Base-by-base conservation (phyloP, 345 rosid species). In the Conringia planisiliqua region DNA sequence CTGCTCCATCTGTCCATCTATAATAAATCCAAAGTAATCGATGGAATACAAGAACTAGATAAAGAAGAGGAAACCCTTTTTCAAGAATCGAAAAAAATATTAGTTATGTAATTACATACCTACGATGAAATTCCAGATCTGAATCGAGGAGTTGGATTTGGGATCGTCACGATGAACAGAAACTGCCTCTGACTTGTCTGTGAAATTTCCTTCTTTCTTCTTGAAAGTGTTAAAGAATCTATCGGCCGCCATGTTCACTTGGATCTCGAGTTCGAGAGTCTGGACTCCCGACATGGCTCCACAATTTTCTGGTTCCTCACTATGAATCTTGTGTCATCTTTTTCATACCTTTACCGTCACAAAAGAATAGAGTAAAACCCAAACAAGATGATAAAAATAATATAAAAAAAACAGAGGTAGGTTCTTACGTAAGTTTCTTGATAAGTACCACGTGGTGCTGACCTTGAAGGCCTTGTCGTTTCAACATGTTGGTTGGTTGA, bases 1-100 rank as follows among this genome's bases (percentile, higher is more conserved):
- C 12, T 62, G 61, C 56, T 73, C 77, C 71, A 73, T 56, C 47
- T 64, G 65, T 33, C 71, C 77, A 30, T 65, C 77, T 73, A 40
- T 27, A 32, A 13, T n/a, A 14, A 54, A 6, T 32, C 38, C 61
- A 61, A 62, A 35, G 18, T 47, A 59, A 14, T 16, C 30, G 4
- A 59, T 22, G 1, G 8, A 48, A 33, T 10, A n/a, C 29, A 22
- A 71, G 33, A 70, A 70, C 43, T 18, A 39, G 17, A 30, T 2
- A 12, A 32, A 12, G 6, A 32, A 17, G 6, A 65, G 29, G 6
- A 30, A 47, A 11, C 4, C 26, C 7, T 0, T 17, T 26, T 68
- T 50, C 71, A 68, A 51, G 60, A 51, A 50, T 50, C 24, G 1
- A 9, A 16, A 40, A 0, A 42, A 7, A 43, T 20, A 20, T 3